Percentiles rank a stretch among this genome's conserved stretches.
Evolutionary conservation across 2,329 filamentous ascomycete species (phyloP).

Genomic region (Claviceps sp.): DNA sequence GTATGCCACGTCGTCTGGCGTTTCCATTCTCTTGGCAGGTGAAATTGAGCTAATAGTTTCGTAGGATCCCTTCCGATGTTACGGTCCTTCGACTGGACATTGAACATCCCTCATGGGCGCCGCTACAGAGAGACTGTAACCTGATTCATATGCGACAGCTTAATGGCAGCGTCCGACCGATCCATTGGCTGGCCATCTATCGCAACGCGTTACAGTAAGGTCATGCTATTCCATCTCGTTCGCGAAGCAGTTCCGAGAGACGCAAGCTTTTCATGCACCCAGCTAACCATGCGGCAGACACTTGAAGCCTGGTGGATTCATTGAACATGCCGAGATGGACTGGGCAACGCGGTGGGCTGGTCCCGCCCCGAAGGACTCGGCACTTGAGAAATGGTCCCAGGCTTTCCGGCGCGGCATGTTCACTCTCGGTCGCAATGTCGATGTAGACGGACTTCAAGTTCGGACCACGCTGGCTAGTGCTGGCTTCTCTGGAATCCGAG

Average conservation of each 20-base stretch:
- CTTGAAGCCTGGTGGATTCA: conserved; percentile 61
- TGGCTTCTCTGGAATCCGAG: conserved; percentile 70
- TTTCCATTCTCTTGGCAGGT: no score
- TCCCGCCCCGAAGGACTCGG: conserved; percentile 41
- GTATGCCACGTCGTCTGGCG: conserved; percentile 14
- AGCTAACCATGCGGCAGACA: conserved; percentile 38
- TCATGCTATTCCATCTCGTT: not conserved
- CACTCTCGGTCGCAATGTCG: conserved; percentile 50
- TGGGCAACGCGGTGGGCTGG: conserved; percentile 62
- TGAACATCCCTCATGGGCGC: conserved; percentile 53
- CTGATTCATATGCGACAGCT: conserved; percentile 74
- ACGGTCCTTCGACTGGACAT: conserved; percentile 53
- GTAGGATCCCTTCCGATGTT: conserved; percentile 54
- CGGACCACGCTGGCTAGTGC: conserved; percentile 47
- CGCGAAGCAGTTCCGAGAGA: no score
- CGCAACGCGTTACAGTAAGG: conserved; percentile 53
- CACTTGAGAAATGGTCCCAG: conserved; percentile 55
- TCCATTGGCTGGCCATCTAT: conserved; percentile 60
- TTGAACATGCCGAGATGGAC: conserved; percentile 88
- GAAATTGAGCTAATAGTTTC: conserved; percentile 8
- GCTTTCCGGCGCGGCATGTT: conserved; percentile 56
- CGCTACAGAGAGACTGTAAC: conserved; percentile 46
- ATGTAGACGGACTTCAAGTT: conserved; percentile 36
- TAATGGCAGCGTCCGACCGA: conserved; percentile 57
- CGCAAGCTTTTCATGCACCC: no score